phyloP scores from a whole-genome alignment of 1,284 basidiomycete genomes.

The Cystobasidium slooffiae region DNA sequence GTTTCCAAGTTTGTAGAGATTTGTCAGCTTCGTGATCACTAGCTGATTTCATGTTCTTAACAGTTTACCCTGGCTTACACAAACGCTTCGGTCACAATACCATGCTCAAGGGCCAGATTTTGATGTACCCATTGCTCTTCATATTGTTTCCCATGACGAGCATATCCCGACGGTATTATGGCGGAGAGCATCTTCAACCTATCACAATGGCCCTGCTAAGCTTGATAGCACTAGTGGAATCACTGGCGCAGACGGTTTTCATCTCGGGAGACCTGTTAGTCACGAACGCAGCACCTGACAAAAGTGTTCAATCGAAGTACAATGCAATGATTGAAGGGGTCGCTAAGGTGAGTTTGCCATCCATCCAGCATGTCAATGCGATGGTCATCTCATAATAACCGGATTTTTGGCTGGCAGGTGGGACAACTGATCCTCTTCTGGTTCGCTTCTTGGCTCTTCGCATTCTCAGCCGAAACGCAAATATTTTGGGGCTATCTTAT shows the following conservation, averaged over 20 bases:
- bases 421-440: no score
- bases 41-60: no score
- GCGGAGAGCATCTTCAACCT: background rate
- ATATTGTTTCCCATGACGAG: conserved; percentile 6
- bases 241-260: conserved; percentile 73
- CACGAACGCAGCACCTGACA: conserved; percentile 33
- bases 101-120: conserved; percentile 26
- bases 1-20: conserved; percentile 19
- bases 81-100: conserved; percentile 15
- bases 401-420: no score
- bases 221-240: conserved; percentile 63
- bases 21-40: no score
- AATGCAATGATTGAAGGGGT: conserved; percentile 16
- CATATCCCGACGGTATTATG: background rate
- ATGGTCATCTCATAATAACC: no score
- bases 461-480: conserved; percentile 28
- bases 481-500: conserved; percentile 28
- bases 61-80: conserved; percentile 35
- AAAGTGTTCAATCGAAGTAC: conserved; percentile 16
- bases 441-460: no score
- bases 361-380: no score
- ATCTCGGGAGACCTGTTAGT: conserved; percentile 53
- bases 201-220: conserved; percentile 8
- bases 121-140: conserved; percentile 32
- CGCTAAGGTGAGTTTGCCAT: conserved; percentile 35